Evolutionary conservation across 805 yeast species (phyloP).

Genomic region (Kurtzmaniella fragi): DNA sequence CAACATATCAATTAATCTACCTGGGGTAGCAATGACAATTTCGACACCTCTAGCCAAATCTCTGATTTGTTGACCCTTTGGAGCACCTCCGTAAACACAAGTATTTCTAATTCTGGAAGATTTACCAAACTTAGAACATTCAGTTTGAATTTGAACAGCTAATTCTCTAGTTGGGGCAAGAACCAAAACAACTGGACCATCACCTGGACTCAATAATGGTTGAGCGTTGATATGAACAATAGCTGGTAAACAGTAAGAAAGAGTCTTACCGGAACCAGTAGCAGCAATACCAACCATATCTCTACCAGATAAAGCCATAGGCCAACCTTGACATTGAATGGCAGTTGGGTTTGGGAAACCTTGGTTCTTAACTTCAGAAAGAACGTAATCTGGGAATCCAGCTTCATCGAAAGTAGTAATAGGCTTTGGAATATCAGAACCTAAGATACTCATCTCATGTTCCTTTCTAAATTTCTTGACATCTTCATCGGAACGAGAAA

Average conservation of each 20-base stretch:
- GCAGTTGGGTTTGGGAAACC: constrained; percentile 95
- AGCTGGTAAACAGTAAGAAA: constrained; percentile 94
- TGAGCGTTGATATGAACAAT: constrained; percentile 98
- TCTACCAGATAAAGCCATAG: constrained; percentile 98
- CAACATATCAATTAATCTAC: constrained; percentile 96
- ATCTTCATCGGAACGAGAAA: constrained; percentile 70
- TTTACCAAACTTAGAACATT: constrained; percentile 90
- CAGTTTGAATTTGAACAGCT: constrained; percentile 95
- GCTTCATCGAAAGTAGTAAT: constrained; percentile 92
- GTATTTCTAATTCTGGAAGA: constrained; percentile 93
- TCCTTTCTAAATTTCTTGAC: constrained; percentile 71
- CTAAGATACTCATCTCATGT: constrained; percentile 80
- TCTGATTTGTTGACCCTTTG: constrained; percentile 96
- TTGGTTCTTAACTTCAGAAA: constrained; percentile 80
- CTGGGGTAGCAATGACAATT: constrained; percentile 97
- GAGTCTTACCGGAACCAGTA: constrained; percentile 98
- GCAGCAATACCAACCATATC: constrained; percentile 99
- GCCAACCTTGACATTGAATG: constrained; percentile 99
- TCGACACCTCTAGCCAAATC: constrained; percentile 94
- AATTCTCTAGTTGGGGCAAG: constrained; percentile 98
- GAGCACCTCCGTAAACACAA: constrained; percentile 99
- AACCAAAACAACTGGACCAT: constrained; percentile 94
- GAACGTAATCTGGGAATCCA: constrained; percentile 93
- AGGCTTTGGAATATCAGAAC: constrained; percentile 90
- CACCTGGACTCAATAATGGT: constrained; percentile 88